phyloP scores from a whole-genome alignment of 345 rosid genomes.

The Aquilaria yunnanensis region DNA sequence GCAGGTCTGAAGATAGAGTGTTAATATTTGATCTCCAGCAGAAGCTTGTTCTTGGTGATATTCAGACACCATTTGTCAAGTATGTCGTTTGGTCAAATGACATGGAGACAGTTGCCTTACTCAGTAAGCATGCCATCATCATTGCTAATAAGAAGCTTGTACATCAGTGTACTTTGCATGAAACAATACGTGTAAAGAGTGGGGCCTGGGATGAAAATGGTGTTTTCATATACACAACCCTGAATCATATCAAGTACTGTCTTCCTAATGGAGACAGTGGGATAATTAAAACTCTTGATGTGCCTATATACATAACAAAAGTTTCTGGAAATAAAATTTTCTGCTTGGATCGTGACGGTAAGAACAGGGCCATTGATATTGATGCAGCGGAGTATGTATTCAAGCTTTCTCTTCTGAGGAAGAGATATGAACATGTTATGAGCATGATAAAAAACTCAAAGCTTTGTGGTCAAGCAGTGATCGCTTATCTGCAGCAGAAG shows the following conservation, averaged over 20 bases:
- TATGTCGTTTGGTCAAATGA: slow-evolving; percentile 91
- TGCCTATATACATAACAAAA: slow-evolving; percentile 78
- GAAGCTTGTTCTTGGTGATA: slow-evolving; percentile 76
- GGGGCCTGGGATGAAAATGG: slow-evolving; percentile 98
- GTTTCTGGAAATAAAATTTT: slow-evolving; percentile 61
- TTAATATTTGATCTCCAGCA: slow-evolving; percentile 87
- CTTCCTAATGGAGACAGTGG: slow-evolving; percentile 94
- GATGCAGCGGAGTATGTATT: slow-evolving; percentile 89
- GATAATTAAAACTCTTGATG: slow-evolving; percentile 76
- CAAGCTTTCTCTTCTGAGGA: slow-evolving; percentile 71
- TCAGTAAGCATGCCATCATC: slow-evolving; percentile 87
- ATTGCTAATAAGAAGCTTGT: slow-evolving; percentile 82
- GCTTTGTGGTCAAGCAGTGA: slow-evolving; percentile 97
- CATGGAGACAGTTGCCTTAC: slow-evolving; percentile 91
- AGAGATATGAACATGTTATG: slow-evolving; percentile 89
- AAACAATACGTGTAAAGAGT: slow-evolving; percentile 87
- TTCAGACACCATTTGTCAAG: slow-evolving; percentile 71
- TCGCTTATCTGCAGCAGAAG: slow-evolving; percentile 92
- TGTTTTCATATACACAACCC: slow-evolving; percentile 82
- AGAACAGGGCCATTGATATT: slow-evolving; percentile 53
- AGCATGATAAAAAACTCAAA: slow-evolving; percentile 91
- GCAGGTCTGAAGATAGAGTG: slow-evolving; percentile 84
- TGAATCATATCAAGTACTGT: slow-evolving; percentile 89
- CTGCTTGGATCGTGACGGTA: slow-evolving; percentile 89
- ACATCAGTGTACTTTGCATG: slow-evolving; percentile 83